phyloP scores from a whole-genome alignment of 805 yeast species.

The Dipodascus albidus region DNA sequence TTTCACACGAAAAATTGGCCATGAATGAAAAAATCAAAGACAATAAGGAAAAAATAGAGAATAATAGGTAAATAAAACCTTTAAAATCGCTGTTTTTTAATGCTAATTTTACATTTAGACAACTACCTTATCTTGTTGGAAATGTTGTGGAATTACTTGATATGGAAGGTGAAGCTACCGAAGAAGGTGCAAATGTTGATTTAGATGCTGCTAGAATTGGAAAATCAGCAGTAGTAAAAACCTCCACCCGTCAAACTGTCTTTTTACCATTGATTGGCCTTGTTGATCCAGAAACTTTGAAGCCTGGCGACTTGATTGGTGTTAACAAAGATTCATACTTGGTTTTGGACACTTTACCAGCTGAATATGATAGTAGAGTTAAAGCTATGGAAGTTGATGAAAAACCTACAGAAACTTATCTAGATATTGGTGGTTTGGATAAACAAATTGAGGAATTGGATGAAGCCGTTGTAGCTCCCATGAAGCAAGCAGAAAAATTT shows the following conservation, averaged over 20 bases:
- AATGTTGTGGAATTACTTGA: slow-evolving; percentile 92
- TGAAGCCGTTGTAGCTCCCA: slow-evolving; percentile 96
- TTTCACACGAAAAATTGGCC: slow-evolving; percentile 83
- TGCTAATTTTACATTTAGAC: slow-evolving; percentile 33
- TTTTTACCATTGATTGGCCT: slow-evolving; percentile 91
- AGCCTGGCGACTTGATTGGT: slow-evolving; percentile 97
- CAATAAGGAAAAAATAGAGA: slow-evolving; percentile 89
- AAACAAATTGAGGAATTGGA: slow-evolving; percentile 97
- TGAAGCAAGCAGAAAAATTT: slow-evolving; percentile 97
- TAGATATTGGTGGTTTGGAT: slow-evolving; percentile 96
- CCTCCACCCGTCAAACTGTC: slow-evolving; percentile 95
- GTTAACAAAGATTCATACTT: slow-evolving; percentile 94
- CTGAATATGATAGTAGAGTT: slow-evolving; percentile 94
- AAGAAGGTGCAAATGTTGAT: slow-evolving; percentile 93
- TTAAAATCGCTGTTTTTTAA: background rate
- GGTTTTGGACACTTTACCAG: slow-evolving; percentile 86
- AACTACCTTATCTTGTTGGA: slow-evolving; percentile 91
- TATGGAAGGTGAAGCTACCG: slow-evolving; percentile 62
- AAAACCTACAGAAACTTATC: slow-evolving; percentile 93
- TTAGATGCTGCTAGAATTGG: slow-evolving; percentile 85
- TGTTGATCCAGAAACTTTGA: slow-evolving; percentile 81
- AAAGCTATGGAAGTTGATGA: slow-evolving; percentile 99
- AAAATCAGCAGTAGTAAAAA: slow-evolving; percentile 95
- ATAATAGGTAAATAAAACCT: slow-evolving; percentile 34
- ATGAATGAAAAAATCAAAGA: slow-evolving; percentile 92